Conservation (phyloP, 257 asterid genomes). For the Prunella vulgaris region DNA sequence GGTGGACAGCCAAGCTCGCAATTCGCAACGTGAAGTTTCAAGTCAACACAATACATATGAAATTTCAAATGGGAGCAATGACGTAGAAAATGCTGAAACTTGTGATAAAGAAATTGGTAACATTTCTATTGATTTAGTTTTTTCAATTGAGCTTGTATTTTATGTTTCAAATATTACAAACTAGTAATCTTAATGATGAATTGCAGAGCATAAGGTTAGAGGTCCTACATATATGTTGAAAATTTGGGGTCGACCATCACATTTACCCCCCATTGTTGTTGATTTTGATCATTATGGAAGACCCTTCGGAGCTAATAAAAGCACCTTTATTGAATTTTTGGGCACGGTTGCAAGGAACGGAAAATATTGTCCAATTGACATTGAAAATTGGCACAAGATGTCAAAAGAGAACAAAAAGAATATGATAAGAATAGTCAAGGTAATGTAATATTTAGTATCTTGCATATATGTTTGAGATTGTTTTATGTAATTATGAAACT, state of each 20-base stretch:
- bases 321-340: neutral
- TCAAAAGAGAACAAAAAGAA: neutral
- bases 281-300: constrained; percentile 3
- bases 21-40: neutral
- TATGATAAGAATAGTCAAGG: neutral
- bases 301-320: neutral
- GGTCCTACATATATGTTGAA: constrained; percentile 1
- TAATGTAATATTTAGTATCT: neutral
- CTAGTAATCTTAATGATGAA: neutral
- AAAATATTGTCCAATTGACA: neutral
- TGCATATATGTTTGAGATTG: neutral
- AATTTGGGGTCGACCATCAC: constrained; percentile 11
- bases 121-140: neutral
- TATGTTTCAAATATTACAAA: neutral
- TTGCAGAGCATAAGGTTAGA: neutral
- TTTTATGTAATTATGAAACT: neutral
- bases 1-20: neutral
- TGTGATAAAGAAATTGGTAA: neutral
- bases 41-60: neutral
- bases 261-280: neutral
- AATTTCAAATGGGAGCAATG: neutral
- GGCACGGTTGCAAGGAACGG: constrained; percentile 6
- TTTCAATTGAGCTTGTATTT: neutral
- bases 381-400: constrained; percentile 13
- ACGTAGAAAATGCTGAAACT: neutral